These are phyloP conservation scores for Juglanconis sp. DNA, from an alignment of 2,329 filamentous ascomycete species.

Conservation along the genomic window DNA sequence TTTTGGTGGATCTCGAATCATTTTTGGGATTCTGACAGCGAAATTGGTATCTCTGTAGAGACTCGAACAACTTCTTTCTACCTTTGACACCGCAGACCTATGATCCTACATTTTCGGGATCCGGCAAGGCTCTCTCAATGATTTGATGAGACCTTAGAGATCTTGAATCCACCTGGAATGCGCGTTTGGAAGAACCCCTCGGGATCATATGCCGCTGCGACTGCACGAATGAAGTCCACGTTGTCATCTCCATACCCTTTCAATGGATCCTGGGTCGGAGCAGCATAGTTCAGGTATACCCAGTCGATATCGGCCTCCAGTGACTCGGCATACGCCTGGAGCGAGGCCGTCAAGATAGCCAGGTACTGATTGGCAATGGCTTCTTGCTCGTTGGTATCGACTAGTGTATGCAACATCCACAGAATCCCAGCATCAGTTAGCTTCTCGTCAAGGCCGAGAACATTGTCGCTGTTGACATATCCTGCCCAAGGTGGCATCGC, in stretches of 20 bases:
- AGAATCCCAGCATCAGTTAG: slow-evolving; percentile 25
- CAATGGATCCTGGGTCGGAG: neutral
- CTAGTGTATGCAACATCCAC: slow-evolving; percentile 29
- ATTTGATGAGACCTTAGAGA: neutral
- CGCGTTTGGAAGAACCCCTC: neutral
- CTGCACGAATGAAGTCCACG: neutral
- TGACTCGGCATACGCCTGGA: neutral
- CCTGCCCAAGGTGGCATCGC: slow-evolving; percentile 36
- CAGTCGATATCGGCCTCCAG: neutral
- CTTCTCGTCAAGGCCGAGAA: slow-evolving; percentile 35
- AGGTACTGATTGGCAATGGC: slow-evolving; percentile 26
- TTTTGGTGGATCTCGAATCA: too few relatives aligned
- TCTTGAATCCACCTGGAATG: neutral
- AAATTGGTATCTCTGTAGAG: too few relatives aligned
- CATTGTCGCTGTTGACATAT: slow-evolving; percentile 35
- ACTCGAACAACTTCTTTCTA: too few relatives aligned
- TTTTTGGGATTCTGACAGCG: too few relatives aligned
- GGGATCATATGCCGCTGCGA: neutral
- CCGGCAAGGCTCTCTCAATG: neutral
- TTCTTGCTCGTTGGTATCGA: slow-evolving; percentile 27
- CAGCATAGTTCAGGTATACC: neutral
- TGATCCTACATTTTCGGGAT: too few relatives aligned
- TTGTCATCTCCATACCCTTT: neutral
- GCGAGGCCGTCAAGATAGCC: neutral
- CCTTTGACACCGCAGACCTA: too few relatives aligned